Evolutionary conservation across 2,329 filamentous ascomycete species (phyloP).

Genomic region (Fusarium coffeatum): DNA sequence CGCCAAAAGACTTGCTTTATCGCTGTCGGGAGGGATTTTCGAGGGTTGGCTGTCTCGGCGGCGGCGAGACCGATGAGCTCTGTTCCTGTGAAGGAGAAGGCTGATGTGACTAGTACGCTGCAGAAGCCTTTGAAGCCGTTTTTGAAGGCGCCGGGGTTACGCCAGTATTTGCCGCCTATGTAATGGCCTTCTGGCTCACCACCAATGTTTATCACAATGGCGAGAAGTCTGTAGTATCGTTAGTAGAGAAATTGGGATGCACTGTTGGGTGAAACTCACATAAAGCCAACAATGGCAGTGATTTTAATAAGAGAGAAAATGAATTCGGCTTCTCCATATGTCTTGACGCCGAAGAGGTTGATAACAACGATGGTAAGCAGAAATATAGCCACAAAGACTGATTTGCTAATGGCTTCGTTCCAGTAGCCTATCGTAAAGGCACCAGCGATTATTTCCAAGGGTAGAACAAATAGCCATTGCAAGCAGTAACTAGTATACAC

Average conservation of each 20-base stretch:
- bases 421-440: constrained; percentile 87
- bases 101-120: constrained; percentile 79
- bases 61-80: constrained; percentile 82
- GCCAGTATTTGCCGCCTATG: constrained; percentile 84
- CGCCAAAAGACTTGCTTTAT: constrained; percentile 97
- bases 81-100: constrained; percentile 80
- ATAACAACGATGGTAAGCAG: constrained; percentile 79
- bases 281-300: constrained; percentile 86
- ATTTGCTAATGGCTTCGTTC: constrained; percentile 71
- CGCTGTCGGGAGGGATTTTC: constrained; percentile 84
- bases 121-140: constrained; percentile 86
- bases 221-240: constrained; percentile 71
- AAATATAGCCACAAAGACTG: constrained; percentile 86
- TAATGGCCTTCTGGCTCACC: constrained; percentile 79
- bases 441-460: constrained; percentile 87
- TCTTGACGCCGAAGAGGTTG: constrained; percentile 88
- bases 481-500: constrained; percentile 73
- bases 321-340: constrained; percentile 91
- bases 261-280: constrained; percentile 65
- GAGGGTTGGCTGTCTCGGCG: constrained; percentile 80
- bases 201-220: constrained; percentile 85
- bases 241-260: background rate
- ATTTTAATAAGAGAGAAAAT: constrained; percentile 89
- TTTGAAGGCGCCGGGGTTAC: constrained; percentile 81
- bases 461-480: constrained; percentile 86